A percentile compares a stretch with the other conserved stretches of the same genome.
Conservation (phyloP, 495 filamentous ascomycete species). For the Penicilliopsis zonata region DNA sequence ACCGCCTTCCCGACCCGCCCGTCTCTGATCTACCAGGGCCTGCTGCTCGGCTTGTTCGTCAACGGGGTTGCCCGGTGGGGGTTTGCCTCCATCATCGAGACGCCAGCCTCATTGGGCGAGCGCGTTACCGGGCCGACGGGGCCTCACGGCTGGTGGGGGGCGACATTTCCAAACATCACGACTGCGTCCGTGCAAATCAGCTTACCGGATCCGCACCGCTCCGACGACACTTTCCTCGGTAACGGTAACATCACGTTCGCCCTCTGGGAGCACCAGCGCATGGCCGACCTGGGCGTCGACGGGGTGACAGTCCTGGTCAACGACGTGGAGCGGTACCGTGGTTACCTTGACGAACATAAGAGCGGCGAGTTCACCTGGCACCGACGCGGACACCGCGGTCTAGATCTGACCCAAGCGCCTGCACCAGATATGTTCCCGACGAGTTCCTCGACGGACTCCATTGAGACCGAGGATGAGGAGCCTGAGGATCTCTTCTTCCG, state of each 20-base stretch:
- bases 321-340: slow-evolving; percentile 77
- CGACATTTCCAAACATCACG: slow-evolving; percentile 53
- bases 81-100: slow-evolving; percentile 85
- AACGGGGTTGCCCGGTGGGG: slow-evolving; percentile 92
- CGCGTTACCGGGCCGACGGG: slow-evolving; percentile 19
- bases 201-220: slow-evolving; percentile 21
- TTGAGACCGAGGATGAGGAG: slow-evolving; percentile 21
- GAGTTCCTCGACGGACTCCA: slow-evolving; percentile 35
- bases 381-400: slow-evolving; percentile 29
- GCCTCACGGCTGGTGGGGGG: slow-evolving; percentile 43
- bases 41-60: slow-evolving; percentile 83
- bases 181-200: slow-evolving; percentile 37
- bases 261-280: slow-evolving; percentile 33
- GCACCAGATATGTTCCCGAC: slow-evolving; percentile 18
- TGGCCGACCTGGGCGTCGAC: slow-evolving; percentile 57
- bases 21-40: slow-evolving; percentile 68
- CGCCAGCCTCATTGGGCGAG: slow-evolving; percentile 49
- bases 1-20: slow-evolving; percentile 75
- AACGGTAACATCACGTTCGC: slow-evolving; percentile 48
- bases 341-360: slow-evolving; percentile 40
- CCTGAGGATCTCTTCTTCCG: slow-evolving; percentile 64
- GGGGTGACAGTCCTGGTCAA: slow-evolving; percentile 86
- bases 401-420: slow-evolving; percentile 23
- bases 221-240: slow-evolving; percentile 17
- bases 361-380: slow-evolving; percentile 34